Percentiles rank a stretch among this genome's conserved stretches.
These are phyloP conservation scores for Boletus pseudo-olivaceus DNA, from an alignment of 768 basidiomycete genomes.

Conservation along the genomic window DNA sequence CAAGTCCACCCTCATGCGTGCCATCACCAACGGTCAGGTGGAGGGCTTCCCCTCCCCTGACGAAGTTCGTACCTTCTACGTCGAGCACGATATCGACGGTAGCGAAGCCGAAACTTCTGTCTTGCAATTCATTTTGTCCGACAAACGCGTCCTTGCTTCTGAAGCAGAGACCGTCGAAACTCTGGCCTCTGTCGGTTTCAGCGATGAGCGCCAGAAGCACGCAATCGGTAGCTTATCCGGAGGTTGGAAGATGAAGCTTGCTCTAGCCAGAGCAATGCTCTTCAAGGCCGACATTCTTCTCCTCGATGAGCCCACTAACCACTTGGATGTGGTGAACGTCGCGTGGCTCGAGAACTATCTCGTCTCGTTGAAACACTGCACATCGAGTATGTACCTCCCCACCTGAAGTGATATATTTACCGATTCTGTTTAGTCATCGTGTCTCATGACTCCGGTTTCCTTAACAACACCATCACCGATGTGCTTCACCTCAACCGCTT, in stretches of 20 bases:
- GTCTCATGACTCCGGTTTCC: constrained; percentile 96
- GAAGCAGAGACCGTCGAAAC: constrained; percentile 74
- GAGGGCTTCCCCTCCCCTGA: constrained; percentile 98
- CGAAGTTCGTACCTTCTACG: constrained; percentile 98
- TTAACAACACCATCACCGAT: constrained; percentile 98
- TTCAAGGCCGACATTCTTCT: constrained; percentile 98
- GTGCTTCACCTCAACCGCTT: constrained; percentile 98
- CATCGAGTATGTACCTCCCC: constrained; percentile 64
- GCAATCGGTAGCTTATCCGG: constrained; percentile 90
- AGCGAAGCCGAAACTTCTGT: constrained; percentile 90
- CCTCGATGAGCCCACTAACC: constrained; percentile 96
- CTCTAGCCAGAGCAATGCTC: constrained; percentile 93
- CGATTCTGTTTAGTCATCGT: constrained; percentile 67
- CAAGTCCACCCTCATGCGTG: constrained; percentile 92
- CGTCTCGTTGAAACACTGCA: constrained; percentile 81
- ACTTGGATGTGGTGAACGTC: constrained; percentile 95
- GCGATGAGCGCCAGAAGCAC: constrained; percentile 77
- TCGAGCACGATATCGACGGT: constrained; percentile 98
- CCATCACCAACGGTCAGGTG: constrained; percentile 93
- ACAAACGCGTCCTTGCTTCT: constrained; percentile 73
- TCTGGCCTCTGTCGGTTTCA: constrained; percentile 90
- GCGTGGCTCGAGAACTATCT: constrained; percentile 98
- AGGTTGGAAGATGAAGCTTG: constrained; percentile 99
- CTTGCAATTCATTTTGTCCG: constrained; percentile 80
- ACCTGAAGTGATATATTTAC: background rate